phyloP scores from a whole-genome alignment of 129 eudicot genomes.

The Flaveria trinervia region DNA sequence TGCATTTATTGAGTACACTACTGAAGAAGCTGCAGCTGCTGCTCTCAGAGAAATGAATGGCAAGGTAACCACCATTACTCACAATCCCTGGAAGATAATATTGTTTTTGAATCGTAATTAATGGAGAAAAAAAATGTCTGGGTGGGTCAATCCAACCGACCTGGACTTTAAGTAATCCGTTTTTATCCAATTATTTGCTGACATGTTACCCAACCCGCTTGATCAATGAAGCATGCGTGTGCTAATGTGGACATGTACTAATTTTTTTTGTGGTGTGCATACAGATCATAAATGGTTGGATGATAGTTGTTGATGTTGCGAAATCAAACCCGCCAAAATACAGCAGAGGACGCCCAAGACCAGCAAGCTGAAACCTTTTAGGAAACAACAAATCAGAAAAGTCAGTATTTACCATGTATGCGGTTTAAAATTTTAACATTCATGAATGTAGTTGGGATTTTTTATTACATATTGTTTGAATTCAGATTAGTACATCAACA shows the following conservation, averaged over 20 bases:
- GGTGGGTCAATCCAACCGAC: neutral
- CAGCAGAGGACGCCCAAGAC: constrained; percentile 59
- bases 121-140: neutral
- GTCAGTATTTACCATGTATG: neutral
- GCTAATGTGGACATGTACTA: constrained; percentile 9
- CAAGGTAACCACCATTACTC: constrained; percentile 50
- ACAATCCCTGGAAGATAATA: neutral
- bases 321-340: constrained; percentile 66
- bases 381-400: neutral
- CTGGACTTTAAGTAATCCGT: neutral
- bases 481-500: neutral
- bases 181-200: too few species aligned
- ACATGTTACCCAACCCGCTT: neutral
- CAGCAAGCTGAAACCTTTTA: constrained; percentile 17
- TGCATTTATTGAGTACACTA: constrained; percentile 90
- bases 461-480: neutral
- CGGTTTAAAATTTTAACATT: neutral
- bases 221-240: neutral
- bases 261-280: constrained; percentile 5
- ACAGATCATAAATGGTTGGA: constrained; percentile 97
- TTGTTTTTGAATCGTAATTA: neutral
- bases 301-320: constrained; percentile 96
- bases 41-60: constrained; percentile 98
- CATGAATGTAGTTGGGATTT: constrained; percentile 7
- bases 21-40: constrained; percentile 79